Evolutionary conservation across 75 land plant genomes (phyloP).

Genomic region (Azolla pinnata): DNA sequence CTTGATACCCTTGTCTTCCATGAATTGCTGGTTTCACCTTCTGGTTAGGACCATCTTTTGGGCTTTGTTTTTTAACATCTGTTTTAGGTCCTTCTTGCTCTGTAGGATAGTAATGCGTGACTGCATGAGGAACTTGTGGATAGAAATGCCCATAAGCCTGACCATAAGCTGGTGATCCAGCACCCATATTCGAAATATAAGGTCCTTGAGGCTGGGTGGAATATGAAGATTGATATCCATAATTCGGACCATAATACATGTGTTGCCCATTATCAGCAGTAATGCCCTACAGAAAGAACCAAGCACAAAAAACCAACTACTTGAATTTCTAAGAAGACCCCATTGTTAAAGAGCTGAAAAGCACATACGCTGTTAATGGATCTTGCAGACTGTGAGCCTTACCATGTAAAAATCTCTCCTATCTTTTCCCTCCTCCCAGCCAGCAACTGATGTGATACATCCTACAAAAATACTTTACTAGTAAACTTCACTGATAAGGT

Average conservation of each 20-base stretch:
- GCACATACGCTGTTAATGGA: not conserved
- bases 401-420: too few species aligned
- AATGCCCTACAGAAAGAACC: not conserved
- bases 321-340: not conserved
- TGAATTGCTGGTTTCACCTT: constrained; percentile 11
- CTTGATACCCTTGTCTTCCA: constrained; percentile 3
- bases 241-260: constrained; percentile 11
- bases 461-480: not conserved
- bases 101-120: constrained; percentile 16
- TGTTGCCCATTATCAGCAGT: not conserved
- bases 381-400: too few species aligned
- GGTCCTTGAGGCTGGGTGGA: constrained; percentile 23
- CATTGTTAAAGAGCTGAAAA: not conserved
- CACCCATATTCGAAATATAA: constrained; percentile 12
- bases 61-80: constrained; percentile 11
- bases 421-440: too few species aligned
- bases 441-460: not conserved
- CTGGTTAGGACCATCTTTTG: not conserved
- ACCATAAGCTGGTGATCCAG: constrained; percentile 30
- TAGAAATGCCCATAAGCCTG: constrained; percentile 26
- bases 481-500: not conserved
- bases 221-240: constrained; percentile 25
- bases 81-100: constrained; percentile 5
- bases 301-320: not conserved
- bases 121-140: constrained; percentile 20